Base-by-base conservation (phyloP, 1,284 basidiomycete species). In the Fomitopsis pinicola region DNA sequence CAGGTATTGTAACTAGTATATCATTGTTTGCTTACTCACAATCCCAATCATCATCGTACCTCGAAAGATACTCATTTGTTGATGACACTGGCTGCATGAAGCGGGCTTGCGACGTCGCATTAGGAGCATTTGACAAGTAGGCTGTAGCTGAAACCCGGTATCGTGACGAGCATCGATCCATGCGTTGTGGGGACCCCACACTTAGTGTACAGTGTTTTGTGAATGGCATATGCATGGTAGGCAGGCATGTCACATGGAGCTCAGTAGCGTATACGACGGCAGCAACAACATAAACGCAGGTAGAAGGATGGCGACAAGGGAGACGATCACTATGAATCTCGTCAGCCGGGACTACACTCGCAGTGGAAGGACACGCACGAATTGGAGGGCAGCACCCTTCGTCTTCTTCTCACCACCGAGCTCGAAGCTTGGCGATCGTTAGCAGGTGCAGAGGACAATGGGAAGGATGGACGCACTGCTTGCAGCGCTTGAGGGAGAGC, bases 351-450 rank as follows among this genome's bases (percentile, higher is more conserved):
- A 5, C 28, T 15, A 2, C 26, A n/a, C 60, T 14, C 28, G 52
- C 15, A 28, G 17, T 30, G 50, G 3, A 50, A 55, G 36, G 35
- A 36, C 9, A 91, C 91, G 70, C 77, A 94, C 91, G 87, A 95
- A 95, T 76, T 86, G 87, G 71, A 95, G 91, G 64, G 93, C 94
- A 72, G 92, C 93, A 80, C 95, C 94, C 87, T 97, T 95, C 73
- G 95, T 96, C 92, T 98, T 98, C 89, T 98, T 98, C 88, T 99
- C 97, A 79, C 97, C 97, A 82, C 97, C 95, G 63, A 98, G 92
- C 84, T 98, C 96, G 84, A 98, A 98, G 86, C 91, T 94, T 66
- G 33, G 55, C 42, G 35, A 55, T 17, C 74, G 74, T 67, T 68
- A 60, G 63, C 42, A 60, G 26, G 44, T 15, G 19, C 56, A 15